These are phyloP conservation scores for Penicillium odoratum DNA, from an alignment of 495 filamentous ascomycete species.

Conservation along the genomic window DNA sequence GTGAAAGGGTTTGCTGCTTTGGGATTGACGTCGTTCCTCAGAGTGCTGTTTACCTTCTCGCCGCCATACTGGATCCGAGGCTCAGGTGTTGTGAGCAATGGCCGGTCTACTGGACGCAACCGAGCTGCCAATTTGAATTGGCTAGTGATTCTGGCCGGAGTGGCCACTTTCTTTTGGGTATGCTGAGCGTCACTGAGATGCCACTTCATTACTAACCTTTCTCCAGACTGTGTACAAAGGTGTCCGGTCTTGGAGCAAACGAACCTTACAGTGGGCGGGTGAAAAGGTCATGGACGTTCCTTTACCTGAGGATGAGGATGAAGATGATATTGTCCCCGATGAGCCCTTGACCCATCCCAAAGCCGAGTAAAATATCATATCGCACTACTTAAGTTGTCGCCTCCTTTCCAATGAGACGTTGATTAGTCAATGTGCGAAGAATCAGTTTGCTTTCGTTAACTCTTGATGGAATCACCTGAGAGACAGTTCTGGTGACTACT, in stretches of 20 bases:
- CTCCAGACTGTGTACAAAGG: conserved; percentile 73
- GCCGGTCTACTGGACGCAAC: conserved; percentile 66
- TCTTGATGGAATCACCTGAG: conserved; percentile 27
- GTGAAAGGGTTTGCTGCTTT: conserved; percentile 82
- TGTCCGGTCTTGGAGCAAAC: conserved; percentile 67
- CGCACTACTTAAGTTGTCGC: conserved; percentile 95
- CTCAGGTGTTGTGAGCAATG: conserved; percentile 47
- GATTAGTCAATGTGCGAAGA: conserved; percentile 97
- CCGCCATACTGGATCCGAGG: conserved; percentile 75
- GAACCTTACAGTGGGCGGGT: conserved; percentile 69
- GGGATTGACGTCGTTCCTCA: conserved; percentile 81
- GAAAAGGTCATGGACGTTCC: conserved; percentile 82
- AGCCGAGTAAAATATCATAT: conserved; percentile 21
- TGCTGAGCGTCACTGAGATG: conserved; percentile 32
- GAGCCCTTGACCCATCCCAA: conserved; percentile 13
- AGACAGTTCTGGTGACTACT: conserved; percentile 20
- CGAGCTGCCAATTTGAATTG: conserved; percentile 72
- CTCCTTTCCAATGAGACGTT: conserved; percentile 71
- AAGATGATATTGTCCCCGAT: conserved; percentile 38
- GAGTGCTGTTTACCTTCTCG: conserved; percentile 70
- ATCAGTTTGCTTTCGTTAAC: conserved; percentile 48
- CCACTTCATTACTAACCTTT: conserved; percentile 8
- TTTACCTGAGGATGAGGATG: conserved; percentile 69
- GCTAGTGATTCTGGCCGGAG: conserved; percentile 74
- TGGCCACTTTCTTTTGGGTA: conserved; percentile 81